Percentiles rank a stretch among this genome's conserved stretches.
Evolutionary conservation across 768 basidiomycete genomes (phyloP).

Genomic region (Pleurotus salmoneostramineus): DNA sequence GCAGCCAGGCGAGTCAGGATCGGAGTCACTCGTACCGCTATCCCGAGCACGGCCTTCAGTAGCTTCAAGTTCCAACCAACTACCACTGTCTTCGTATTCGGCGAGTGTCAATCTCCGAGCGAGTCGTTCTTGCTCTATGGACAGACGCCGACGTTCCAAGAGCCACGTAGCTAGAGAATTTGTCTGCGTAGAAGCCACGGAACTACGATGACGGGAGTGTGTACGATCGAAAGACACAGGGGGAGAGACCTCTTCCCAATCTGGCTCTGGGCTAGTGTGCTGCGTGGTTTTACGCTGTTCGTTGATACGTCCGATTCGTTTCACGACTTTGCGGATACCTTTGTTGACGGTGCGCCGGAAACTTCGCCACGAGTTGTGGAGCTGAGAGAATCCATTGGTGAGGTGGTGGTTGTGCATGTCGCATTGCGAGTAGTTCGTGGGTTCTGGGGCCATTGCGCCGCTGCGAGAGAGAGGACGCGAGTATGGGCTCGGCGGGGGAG

Average conservation of each 20-base stretch:
- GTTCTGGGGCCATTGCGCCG: slow-evolving; percentile 39
- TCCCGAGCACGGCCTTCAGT: not conserved
- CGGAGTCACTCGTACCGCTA: too few relatives aligned
- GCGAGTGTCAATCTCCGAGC: slow-evolving; percentile 35
- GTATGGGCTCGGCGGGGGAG: slow-evolving; percentile 12
- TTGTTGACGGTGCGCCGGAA: slow-evolving; percentile 20
- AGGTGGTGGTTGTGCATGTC: slow-evolving; percentile 12
- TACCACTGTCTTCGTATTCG: slow-evolving; percentile 44
- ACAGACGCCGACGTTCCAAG: slow-evolving; percentile 28
- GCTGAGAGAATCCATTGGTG: slow-evolving; percentile 11
- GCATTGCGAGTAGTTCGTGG: slow-evolving; percentile 14
- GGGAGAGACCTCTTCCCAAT: slow-evolving; percentile 16
- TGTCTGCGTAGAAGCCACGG: slow-evolving; percentile 20
- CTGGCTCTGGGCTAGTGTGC: not conserved
- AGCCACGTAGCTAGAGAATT: slow-evolving; percentile 29
- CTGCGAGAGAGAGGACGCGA: slow-evolving; percentile 30
- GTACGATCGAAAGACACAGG: slow-evolving; percentile 10
- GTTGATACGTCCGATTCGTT: slow-evolving; percentile 16
- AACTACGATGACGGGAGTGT: slow-evolving; percentile 10
- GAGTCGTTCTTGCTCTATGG: slow-evolving; percentile 20
- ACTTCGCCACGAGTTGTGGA: slow-evolving; percentile 29
- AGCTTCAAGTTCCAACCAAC: slow-evolving; percentile 30
- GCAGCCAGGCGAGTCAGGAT: too few relatives aligned
- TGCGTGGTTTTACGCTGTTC: slow-evolving; percentile 11
- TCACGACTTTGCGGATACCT: slow-evolving; percentile 20